A percentile compares a stretch with the other conserved stretches of the same genome.
phyloP scores from a whole-genome alignment of 257 asterid genomes.

The Striga asiatica region DNA sequence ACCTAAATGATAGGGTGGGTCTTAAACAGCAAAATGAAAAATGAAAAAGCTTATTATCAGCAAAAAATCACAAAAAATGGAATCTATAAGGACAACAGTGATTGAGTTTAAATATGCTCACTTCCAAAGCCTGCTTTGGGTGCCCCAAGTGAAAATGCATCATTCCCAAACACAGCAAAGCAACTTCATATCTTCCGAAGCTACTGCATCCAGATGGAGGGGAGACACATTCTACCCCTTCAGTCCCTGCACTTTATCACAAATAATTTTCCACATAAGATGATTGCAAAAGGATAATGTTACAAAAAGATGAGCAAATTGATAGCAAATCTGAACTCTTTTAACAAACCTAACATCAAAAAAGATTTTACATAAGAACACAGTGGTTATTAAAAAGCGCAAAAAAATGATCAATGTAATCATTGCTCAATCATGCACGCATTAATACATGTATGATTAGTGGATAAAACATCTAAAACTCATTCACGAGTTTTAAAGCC shows the following conservation, averaged over 20 bases:
- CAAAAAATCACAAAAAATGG: background rate
- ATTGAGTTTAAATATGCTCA: slow-evolving; percentile 22
- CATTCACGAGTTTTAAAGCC: background rate
- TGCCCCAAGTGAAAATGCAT: slow-evolving; percentile 94
- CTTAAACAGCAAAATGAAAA: background rate
- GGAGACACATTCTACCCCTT: slow-evolving; percentile 64
- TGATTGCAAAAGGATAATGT: background rate
- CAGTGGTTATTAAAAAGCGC: background rate
- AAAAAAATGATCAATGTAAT: background rate
- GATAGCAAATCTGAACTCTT: background rate
- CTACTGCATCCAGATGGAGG: slow-evolving; percentile 49
- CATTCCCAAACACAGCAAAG: slow-evolving; percentile 88
- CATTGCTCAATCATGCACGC: background rate
- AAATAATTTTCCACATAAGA: slow-evolving; percentile 27
- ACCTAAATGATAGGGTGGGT: background rate
- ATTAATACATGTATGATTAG: background rate
- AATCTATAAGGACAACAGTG: slow-evolving; percentile 6
- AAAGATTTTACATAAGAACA: background rate
- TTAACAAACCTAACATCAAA: background rate
- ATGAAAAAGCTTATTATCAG: background rate
- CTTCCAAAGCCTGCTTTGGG: slow-evolving; percentile 90
- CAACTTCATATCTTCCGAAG: slow-evolving; percentile 85
- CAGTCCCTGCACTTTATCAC: slow-evolving; percentile 98
- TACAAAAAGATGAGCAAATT: background rate
- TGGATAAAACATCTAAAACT: background rate